phyloP scores from a whole-genome alignment of 106 monocot genomes.

The Dioscorea dumetorum region DNA sequence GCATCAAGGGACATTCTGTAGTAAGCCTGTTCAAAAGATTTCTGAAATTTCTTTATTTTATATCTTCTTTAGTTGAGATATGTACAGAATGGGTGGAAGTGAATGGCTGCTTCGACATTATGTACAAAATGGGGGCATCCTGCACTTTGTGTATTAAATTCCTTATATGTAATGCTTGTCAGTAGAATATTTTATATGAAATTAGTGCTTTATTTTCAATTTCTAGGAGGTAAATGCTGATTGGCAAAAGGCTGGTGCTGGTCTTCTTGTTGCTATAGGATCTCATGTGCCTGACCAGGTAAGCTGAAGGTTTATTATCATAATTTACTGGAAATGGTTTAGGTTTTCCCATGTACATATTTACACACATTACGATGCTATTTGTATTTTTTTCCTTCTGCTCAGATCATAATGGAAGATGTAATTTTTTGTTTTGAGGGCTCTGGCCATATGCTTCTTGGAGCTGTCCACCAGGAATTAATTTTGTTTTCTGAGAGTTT shows the following conservation, averaged over 20 bases:
- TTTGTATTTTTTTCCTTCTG: background rate
- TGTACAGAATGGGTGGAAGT: background rate
- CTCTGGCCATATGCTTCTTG: background rate
- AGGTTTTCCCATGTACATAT: no score
- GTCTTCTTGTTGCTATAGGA: conserved; percentile 90
- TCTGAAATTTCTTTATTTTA: background rate
- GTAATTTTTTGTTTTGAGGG: background rate
- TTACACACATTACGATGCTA: background rate
- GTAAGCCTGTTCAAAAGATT: background rate
- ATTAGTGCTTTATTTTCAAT: no score
- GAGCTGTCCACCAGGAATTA: no score
- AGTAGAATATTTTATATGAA: no score
- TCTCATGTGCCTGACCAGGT: conserved; percentile 92
- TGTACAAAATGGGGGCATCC: background rate
- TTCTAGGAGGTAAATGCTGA: conserved; percentile 78
- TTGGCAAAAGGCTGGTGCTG: conserved; percentile 86
- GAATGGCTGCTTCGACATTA: background rate
- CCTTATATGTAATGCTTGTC: background rate
- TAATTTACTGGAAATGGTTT: background rate
- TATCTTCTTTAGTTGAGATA: background rate
- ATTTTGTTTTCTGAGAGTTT: no score
- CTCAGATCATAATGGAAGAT: background rate
- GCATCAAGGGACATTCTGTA: no score
- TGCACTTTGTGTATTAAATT: background rate
- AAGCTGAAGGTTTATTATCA: conserved; percentile 4